Percentiles rank a stretch among this genome's conserved stretches.
Evolutionary conservation across 129 eudicot species (phyloP).

Genomic region (Glebionis coronaria): DNA sequence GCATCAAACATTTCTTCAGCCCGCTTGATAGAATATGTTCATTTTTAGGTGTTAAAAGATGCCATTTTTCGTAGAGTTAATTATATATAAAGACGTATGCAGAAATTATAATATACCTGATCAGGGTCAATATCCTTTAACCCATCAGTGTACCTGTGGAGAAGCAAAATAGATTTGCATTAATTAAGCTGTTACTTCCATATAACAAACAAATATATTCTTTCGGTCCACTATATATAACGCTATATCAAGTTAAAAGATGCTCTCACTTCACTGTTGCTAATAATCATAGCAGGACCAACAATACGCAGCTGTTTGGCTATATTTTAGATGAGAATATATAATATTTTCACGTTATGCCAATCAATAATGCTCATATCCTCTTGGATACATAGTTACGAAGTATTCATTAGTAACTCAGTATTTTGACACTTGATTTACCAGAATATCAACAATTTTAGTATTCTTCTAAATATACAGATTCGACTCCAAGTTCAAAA

Average conservation of each 20-base stretch:
- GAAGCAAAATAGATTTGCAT: slow-evolving; percentile 16
- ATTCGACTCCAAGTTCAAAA: too few species aligned
- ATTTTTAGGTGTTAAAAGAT: neutral
- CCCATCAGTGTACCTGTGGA: slow-evolving; percentile 82
- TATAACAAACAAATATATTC: neutral
- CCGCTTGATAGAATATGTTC: slow-evolving; percentile 35
- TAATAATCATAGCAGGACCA: neutral
- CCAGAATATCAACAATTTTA: too few species aligned
- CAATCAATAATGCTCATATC: neutral
- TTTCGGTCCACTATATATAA: neutral
- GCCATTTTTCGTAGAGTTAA: slow-evolving; percentile 9
- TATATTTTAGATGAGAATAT: neutral
- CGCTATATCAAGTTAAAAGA: neutral
- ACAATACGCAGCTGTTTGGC: neutral
- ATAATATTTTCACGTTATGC: neutral
- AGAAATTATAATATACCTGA: slow-evolving; percentile 54
- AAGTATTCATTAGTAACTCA: neutral
- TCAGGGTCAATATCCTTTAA: slow-evolving; percentile 72
- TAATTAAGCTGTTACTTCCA: neutral
- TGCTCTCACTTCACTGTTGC: neutral
- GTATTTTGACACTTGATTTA: neutral
- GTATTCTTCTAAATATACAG: too few species aligned
- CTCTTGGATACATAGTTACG: neutral
- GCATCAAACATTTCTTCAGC: slow-evolving; percentile 98
- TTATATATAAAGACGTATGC: neutral